A percentile compares a stretch with the other conserved stretches of the same genome.
phyloP scores from a whole-genome alignment of 1,284 basidiomycete species.

The Athelia sp. region DNA sequence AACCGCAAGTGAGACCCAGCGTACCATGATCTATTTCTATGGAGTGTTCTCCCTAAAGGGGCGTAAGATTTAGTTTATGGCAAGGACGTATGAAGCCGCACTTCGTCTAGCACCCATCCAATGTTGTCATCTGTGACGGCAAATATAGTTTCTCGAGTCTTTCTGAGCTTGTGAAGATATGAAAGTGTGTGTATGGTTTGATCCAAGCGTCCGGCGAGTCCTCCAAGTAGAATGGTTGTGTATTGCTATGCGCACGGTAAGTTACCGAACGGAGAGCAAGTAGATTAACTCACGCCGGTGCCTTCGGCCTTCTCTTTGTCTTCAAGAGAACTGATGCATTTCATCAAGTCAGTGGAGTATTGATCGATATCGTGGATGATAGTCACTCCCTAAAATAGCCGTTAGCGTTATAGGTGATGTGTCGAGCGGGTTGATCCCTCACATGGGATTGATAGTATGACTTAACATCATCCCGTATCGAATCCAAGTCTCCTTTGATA shows the following conservation, averaged over 20 bases:
- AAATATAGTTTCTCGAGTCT: conserved; percentile 57
- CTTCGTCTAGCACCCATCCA: conserved; percentile 83
- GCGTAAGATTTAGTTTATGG: conserved; percentile 4
- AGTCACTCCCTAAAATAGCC: conserved; percentile 50
- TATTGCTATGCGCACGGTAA: conserved; percentile 34
- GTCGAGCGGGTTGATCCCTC: conserved; percentile 13
- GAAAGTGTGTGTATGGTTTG: conserved; percentile 92
- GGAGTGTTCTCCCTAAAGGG: conserved; percentile 68
- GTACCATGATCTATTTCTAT: conserved; percentile 70
- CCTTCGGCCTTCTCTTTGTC: conserved; percentile 41
- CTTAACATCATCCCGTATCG: conserved; percentile 71
- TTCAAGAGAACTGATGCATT: conserved; percentile 71
- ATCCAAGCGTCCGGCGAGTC: conserved; percentile 87
- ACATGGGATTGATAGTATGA: conserved; percentile 65
- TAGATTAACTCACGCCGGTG: conserved; percentile 25
- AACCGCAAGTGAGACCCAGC: conserved; percentile 87
- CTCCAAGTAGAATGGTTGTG: conserved; percentile 81
- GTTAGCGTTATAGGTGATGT: conserved; percentile 4
- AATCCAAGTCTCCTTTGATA: conserved; percentile 94
- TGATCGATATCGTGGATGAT: conserved; percentile 71
- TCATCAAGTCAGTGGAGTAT: conserved; percentile 92
- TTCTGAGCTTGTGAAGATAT: conserved; percentile 78
- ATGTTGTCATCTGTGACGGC: conserved; percentile 85
- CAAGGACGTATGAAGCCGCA: conserved; percentile 21
- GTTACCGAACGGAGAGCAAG: neutral